These are phyloP conservation scores for Blastocrithidia nonstop DNA, from an alignment of 208 protist species.

Conservation along the genomic window DNA sequence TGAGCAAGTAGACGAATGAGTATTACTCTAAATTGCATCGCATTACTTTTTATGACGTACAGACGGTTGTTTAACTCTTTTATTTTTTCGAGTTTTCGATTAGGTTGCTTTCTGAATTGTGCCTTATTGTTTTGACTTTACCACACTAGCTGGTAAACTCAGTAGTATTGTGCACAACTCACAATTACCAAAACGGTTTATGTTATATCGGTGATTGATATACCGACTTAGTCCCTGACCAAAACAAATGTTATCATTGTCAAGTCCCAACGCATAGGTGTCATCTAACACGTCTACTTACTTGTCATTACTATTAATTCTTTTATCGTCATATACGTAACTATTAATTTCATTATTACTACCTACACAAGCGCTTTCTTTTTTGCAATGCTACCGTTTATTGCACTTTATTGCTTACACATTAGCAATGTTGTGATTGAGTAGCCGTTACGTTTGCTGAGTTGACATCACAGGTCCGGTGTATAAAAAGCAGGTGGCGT, in stretches of 20 bases:
- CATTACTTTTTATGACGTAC: too few species aligned
- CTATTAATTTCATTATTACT: neutral
- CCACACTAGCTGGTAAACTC: constrained; percentile 44
- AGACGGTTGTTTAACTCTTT: too few species aligned
- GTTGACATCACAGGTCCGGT: constrained; percentile 41
- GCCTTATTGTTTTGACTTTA: constrained; percentile 2
- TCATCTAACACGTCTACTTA: constrained; percentile 20
- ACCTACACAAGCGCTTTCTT: neutral
- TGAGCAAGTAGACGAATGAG: too few species aligned
- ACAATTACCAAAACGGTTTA: constrained; percentile 65
- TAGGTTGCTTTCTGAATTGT: too few species aligned
- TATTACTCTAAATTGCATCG: too few species aligned
- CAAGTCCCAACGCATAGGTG: constrained; percentile 72
- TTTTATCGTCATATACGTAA: neutral
- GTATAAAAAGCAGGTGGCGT: constrained; percentile 72
- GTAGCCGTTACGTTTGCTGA: constrained; percentile 25
- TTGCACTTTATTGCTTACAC: neutral
- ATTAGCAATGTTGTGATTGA: neutral
- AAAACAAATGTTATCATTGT: constrained; percentile 50
- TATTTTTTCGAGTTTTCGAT: too few species aligned
- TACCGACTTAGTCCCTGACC: constrained; percentile 68
- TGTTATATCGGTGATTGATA: constrained; percentile 82
- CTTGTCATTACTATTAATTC: too few species aligned
- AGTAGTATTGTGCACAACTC: constrained; percentile 75
- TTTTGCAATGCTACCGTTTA: neutral